Evolutionary conservation across 495 filamentous ascomycete genomes (phyloP), one percentile per base, ranked within the genome.

Genomic region (Geoglossum glabrum): DNA sequence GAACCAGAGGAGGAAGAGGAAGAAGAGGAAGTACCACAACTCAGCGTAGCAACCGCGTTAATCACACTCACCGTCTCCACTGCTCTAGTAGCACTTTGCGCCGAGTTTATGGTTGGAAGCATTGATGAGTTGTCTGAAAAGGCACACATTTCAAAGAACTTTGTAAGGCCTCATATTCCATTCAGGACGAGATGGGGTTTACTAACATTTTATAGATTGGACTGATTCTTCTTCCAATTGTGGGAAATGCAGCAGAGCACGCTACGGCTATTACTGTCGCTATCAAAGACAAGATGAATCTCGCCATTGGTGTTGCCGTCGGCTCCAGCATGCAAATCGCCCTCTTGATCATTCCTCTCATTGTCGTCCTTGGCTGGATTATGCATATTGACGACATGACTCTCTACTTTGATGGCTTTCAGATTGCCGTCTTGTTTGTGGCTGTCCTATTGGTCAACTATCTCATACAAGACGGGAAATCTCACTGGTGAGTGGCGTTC

Each of bases 271-370:
- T 93, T 26, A 90, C 85, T 0, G 87, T 90, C 6, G 86, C 86
- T 0, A 74, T 79, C 66, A 93, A 92, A 73, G 87, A 90, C 67
- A 93, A 92, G 67, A 92, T 92, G 87, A 86, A 92, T 64, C 70
- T 90, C 19, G 80, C 57, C 7, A 56, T 56, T 21, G 86, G 86
- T 27, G 87, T 93, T 13, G 85, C 85, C 6, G 80, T 93, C 13
- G 87, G 87, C 55, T 86, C 83, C 27, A 84, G 79, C 60, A 90
- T 93, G 84, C 87, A 93, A 72, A 86, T 93, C 69, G 82, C 87
- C 0, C 70, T 93, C 25, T 74, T 90, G 60, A 75, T 90, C 47
- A 79, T 92, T 61, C 87, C 87, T 0, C 69, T 92, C 49, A 74
- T 84, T 60, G 79, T 90, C 21, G 77, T 92, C 28, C 76, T 92